phyloP scores from a whole-genome alignment of 2,329 filamentous ascomycete genomes.

The Elsinoe perseae region DNA sequence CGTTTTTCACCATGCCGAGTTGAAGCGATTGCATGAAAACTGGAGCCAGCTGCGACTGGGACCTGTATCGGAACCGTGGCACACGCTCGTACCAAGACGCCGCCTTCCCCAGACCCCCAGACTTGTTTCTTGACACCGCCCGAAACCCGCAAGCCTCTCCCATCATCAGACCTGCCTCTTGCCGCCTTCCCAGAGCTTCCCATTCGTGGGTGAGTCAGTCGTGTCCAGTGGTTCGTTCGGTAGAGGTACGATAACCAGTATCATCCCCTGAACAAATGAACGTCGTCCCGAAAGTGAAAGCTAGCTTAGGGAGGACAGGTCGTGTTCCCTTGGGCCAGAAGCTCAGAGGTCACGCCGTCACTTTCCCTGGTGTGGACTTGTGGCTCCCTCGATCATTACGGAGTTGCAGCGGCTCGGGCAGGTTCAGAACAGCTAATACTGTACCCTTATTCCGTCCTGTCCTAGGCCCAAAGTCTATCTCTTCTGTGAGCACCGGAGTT shows the following conservation, averaged over 20 bases:
- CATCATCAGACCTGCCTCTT: slow-evolving; percentile 8
- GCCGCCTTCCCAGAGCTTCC: slow-evolving; percentile 2
- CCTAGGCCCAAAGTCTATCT: slow-evolving; percentile 14
- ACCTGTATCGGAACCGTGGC: slow-evolving; percentile 14
- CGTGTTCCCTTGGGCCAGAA: slow-evolving; percentile 12
- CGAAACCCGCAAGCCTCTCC: slow-evolving; percentile 12
- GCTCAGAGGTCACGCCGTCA: slow-evolving; percentile 12
- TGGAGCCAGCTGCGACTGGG: slow-evolving; percentile 9
- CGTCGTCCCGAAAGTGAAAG: slow-evolving; percentile 6
- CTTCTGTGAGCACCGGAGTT: slow-evolving; percentile 15
- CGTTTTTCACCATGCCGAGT: slow-evolving; percentile 14
- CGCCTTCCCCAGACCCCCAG: slow-evolving; percentile 7
- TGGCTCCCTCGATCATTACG: slow-evolving; percentile 14
- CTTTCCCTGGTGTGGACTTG: slow-evolving; percentile 6
- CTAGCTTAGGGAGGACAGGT: neutral
- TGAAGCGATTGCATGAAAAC: slow-evolving; percentile 11
- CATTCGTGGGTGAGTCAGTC: slow-evolving; percentile 3
- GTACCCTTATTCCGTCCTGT: slow-evolving; percentile 15
- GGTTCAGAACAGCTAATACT: slow-evolving; percentile 12
- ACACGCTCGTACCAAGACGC: slow-evolving; percentile 12
- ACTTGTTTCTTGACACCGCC: slow-evolving; percentile 14
- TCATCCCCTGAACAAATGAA: neutral
- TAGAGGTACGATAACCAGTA: slow-evolving; percentile 6
- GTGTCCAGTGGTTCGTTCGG: neutral
- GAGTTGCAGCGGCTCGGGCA: slow-evolving; percentile 14